Evolutionary conservation across 345 rosid species (phyloP), one percentile per base, ranked within the genome.

Genomic region (Reutealis trisperma): DNA sequence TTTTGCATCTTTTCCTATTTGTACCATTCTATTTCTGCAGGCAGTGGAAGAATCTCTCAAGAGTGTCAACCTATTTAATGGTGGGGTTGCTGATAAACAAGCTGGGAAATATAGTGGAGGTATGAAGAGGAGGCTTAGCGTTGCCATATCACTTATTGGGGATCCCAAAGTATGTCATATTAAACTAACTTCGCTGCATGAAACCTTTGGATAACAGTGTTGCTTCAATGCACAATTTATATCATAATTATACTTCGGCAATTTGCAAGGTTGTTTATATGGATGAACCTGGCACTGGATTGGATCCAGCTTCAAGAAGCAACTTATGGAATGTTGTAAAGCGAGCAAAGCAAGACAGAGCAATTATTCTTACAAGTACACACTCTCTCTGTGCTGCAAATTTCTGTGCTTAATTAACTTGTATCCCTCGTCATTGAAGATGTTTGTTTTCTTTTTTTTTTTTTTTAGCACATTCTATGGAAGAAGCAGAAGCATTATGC

Each of bases 261-360:
- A 72, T 74, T 71, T 15, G 75, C 72, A 44, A 95, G 99, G 99
- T 93, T 65, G 98, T 95, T 63, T 95, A 90, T 81, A 88, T 95
- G 99, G 99, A 95, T 79, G 99, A 95, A 78, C 99, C 99, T 30
- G 92, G 98, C 82, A 90, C 98, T 8, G 99, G 99, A 65, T 84
- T 95, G 77, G 99, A 95, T 85, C 99, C 98, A 71, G 97, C 97
- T 61, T 92, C 99, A 61, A 90, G 99, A 80, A 89, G 87, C 75
- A 89, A 84, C 80, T 81, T 95, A 73, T 95, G 99, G 99, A 86
- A 86, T 58, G 97, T 90, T 65, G 88, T 93, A 61, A 95, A 89
- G 84, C 88, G 80, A 41, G 99, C 97, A 5, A 95, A 95, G 81
- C 84, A 78, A 81, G 86, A 84, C 78, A 82, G 91, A 30, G 96